A percentile compares a stretch with the other conserved stretches of the same genome.
These are phyloP conservation scores for Cytospora piceae DNA, from an alignment of 2,329 filamentous ascomycete species.

Conservation along the genomic window DNA sequence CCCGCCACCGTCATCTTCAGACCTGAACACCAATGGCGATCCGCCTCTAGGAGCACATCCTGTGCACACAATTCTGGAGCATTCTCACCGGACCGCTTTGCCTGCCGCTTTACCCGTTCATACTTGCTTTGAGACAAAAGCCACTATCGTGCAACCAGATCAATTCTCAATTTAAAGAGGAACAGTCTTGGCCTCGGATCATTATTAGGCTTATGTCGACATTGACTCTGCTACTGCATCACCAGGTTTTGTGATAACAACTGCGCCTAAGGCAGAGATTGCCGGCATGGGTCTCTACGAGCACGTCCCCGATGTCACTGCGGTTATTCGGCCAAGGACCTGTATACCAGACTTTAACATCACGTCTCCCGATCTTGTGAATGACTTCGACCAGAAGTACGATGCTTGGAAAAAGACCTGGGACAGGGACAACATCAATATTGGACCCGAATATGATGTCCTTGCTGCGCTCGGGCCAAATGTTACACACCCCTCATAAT, in stretches of 20 bases:
- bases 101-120: conserved; percentile 13
- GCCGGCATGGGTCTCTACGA: not conserved
- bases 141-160: conserved; percentile 14
- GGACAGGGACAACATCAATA: not conserved
- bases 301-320: not conserved
- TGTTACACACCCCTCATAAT: not conserved
- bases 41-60: not conserved
- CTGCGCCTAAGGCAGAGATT: not conserved
- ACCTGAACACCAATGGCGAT: conserved; percentile 12
- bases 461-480: conserved; percentile 8
- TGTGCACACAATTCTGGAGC: conserved; percentile 9
- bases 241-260: not conserved
- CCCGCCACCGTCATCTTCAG: conserved; percentile 10
- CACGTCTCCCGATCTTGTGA: conserved; percentile 1
- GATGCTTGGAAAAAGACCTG: conserved; percentile 8
- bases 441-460: not conserved
- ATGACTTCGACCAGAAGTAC: conserved; percentile 1
- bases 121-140: conserved; percentile 14
- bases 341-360: conserved; percentile 7
- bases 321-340: not conserved
- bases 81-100: conserved; percentile 7
- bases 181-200: conserved; percentile 6
- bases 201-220: conserved; percentile 6
- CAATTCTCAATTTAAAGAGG: conserved; percentile 13
- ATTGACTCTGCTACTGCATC: conserved; percentile 8